These are phyloP conservation scores for Suillus cothurnatus DNA, from an alignment of 768 basidiomycete species.

Conservation along the genomic window DNA sequence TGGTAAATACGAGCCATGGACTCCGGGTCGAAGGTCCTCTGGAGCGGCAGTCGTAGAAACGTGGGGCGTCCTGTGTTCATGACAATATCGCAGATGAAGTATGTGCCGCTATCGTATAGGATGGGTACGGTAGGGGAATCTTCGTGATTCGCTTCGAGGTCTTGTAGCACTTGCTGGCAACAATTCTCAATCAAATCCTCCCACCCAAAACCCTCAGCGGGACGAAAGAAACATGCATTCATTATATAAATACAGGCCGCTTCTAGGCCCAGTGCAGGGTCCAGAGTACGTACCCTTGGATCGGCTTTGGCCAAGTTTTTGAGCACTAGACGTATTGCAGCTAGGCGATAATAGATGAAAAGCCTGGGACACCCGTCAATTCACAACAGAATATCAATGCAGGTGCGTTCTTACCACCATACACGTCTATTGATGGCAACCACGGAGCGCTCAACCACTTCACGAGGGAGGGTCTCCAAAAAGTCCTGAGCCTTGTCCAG, in stretches of 20 bases:
- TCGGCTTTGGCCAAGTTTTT: not conserved
- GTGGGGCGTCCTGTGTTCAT: not conserved
- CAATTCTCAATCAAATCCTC: too few species aligned
- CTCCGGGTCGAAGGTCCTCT: not conserved
- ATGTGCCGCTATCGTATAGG: not conserved
- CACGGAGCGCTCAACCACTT: not conserved
- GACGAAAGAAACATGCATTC: too few species aligned
- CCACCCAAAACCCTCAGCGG: too few species aligned
- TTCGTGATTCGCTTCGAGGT: not conserved
- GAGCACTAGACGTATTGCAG: not conserved
- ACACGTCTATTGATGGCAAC: not conserved
- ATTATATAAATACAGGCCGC: not conserved
- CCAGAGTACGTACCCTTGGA: not conserved
- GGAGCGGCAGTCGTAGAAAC: not conserved
- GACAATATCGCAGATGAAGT: not conserved
- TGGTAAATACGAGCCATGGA: not conserved
- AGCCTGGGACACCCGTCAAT: not conserved
- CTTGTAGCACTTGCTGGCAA: not conserved
- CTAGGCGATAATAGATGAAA: not conserved
- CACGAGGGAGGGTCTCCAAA: not conserved
- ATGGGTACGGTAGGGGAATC: not conserved
- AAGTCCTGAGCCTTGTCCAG: not conserved
- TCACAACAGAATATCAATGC: not conserved
- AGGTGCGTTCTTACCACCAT: not conserved
- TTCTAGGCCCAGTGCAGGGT: not conserved